A percentile compares a stretch with the other conserved stretches of the same genome.
phyloP scores from a whole-genome alignment of 164 flowering plant genomes.

The Aristolochia fimbriata region DNA sequence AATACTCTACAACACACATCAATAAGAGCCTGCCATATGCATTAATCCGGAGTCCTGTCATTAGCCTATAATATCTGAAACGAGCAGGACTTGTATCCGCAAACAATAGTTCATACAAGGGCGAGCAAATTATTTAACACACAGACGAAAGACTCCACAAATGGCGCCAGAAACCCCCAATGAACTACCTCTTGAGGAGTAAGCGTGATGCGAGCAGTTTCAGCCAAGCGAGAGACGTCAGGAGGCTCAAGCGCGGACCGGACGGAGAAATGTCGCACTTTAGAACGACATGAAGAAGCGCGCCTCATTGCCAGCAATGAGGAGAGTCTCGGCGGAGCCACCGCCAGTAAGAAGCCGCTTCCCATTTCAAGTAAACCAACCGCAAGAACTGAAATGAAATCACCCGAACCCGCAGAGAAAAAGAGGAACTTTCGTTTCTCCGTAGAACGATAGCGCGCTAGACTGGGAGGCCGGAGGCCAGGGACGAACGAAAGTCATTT shows the following conservation, averaged over 20 bases:
- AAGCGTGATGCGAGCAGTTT: constrained; percentile 84
- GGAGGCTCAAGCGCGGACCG: constrained; percentile 42
- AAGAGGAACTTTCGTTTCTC: too few species aligned
- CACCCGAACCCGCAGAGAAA: too few species aligned
- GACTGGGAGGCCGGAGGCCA: too few species aligned
- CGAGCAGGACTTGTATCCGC: neutral
- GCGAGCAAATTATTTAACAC: neutral
- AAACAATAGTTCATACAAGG: neutral
- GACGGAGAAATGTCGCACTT: constrained; percentile 14
- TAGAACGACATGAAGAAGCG: neutral
- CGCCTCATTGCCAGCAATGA: neutral
- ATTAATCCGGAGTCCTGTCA: neutral
- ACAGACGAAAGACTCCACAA: too few species aligned
- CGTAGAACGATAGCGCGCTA: too few species aligned
- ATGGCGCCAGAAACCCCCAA: constrained; percentile 1
- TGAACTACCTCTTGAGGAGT: constrained; percentile 47
- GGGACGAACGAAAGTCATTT: too few species aligned
- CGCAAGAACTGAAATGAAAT: too few species aligned
- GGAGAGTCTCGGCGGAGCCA: neutral
- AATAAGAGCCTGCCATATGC: neutral
- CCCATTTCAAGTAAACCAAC: neutral
- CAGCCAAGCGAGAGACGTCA: constrained; percentile 58
- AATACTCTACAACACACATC: neutral
- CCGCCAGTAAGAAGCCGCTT: constrained; percentile 1
- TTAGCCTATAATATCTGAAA: neutral